A percentile compares a stretch with the other conserved stretches of the same genome.
Evolutionary conservation across 169 alveolate species (phyloP).

Genomic region (Plasmodium coatneyi): DNA sequence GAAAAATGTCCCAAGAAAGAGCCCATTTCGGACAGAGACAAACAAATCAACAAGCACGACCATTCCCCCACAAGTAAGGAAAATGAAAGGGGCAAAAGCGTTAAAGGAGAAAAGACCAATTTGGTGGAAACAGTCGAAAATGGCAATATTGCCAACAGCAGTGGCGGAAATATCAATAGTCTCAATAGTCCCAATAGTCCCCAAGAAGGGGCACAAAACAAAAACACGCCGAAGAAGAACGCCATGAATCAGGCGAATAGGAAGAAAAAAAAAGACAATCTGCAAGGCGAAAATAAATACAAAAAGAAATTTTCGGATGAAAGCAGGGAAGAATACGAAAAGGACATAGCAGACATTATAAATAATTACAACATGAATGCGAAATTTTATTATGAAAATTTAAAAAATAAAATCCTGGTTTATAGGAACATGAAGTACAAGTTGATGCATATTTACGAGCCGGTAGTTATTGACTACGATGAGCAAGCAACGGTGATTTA

Average conservation of each 20-base stretch:
- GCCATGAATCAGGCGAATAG: neutral
- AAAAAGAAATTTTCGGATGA: neutral
- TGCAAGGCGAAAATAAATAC: constrained; percentile 1
- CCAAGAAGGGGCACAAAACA: neutral
- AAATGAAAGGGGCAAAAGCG: neutral
- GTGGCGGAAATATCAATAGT: neutral
- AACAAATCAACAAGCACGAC: neutral
- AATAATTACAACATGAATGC: constrained; percentile 48
- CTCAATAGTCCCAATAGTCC: neutral
- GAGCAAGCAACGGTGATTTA: constrained; percentile 75
- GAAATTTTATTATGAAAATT: constrained; percentile 36
- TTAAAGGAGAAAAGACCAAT: neutral
- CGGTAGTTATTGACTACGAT: constrained; percentile 63
- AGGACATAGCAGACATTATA: constrained; percentile 41
- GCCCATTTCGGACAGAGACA: neutral
- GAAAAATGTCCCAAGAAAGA: neutral
- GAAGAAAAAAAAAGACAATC: constrained; percentile 31
- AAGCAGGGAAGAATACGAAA: constrained; percentile 52
- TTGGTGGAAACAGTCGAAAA: neutral
- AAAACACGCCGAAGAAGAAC: neutral
- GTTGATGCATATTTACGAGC: constrained; percentile 42
- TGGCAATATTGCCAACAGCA: neutral
- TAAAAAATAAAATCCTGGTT: constrained; percentile 56
- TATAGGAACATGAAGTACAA: constrained; percentile 50
- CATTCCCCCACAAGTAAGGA: neutral